Conservation (phyloP, 805 yeast species). For the Jamesozyma spencerorum region DNA sequence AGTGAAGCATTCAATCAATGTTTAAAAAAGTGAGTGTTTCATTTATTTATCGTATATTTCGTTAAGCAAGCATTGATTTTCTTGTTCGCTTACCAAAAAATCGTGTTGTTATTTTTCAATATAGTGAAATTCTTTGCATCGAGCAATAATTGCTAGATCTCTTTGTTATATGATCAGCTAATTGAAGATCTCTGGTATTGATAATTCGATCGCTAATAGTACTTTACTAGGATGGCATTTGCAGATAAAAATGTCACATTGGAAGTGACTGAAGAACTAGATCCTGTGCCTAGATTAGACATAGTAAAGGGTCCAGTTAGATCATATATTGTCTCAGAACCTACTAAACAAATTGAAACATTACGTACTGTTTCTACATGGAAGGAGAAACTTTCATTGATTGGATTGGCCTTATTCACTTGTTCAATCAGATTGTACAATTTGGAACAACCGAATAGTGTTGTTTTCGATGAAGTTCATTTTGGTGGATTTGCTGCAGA, state of each 20-base stretch:
- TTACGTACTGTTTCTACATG: slow-evolving; percentile 34
- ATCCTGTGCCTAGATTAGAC: slow-evolving; percentile 39
- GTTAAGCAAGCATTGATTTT: no score
- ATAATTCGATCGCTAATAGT: no score
- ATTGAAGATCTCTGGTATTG: no score
- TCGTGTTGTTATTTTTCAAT: no score
- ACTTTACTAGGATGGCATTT: not conserved
- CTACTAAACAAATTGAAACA: slow-evolving; percentile 34
- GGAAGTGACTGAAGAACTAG: slow-evolving; percentile 7
- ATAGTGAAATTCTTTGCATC: no score
- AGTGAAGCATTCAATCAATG: no score
- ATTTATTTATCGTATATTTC: no score
- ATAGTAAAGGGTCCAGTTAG: slow-evolving; percentile 44
- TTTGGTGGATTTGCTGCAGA: slow-evolving; percentile 94
- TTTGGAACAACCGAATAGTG: slow-evolving; percentile 63
- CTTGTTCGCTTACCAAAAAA: no score
- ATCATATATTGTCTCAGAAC: slow-evolving; percentile 44
- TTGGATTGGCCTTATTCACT: slow-evolving; percentile 42
- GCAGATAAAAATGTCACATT: not conserved
- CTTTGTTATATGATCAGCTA: no score
- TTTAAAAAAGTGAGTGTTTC: no score
- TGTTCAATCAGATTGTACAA: slow-evolving; percentile 49
- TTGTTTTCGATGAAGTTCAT: slow-evolving; percentile 88
- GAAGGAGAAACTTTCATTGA: slow-evolving; percentile 36
- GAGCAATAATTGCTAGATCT: no score